Conservation (phyloP, 768 basidiomycete species). For the Boletus rex-veris region DNA sequence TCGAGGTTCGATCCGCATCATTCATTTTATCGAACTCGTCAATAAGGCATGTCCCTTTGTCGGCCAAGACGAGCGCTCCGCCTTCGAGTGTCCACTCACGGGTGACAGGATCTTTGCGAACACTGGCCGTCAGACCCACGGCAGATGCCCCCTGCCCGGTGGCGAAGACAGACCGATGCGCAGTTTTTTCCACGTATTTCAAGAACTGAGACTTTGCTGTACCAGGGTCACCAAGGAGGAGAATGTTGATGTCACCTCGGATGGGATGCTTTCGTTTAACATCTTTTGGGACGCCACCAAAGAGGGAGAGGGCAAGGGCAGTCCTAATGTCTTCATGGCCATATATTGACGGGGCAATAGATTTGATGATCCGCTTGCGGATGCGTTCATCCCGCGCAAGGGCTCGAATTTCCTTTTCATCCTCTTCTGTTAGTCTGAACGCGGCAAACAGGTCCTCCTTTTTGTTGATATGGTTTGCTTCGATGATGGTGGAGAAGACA, state of each 20-base stretch:
- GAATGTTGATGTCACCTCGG: slow-evolving; percentile 96
- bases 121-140: slow-evolving; percentile 97
- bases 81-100: slow-evolving; percentile 99
- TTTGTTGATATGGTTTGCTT: slow-evolving; percentile 98
- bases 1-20: slow-evolving; percentile 94
- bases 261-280: slow-evolving; percentile 96
- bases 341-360: slow-evolving; percentile 97
- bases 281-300: slow-evolving; percentile 92
- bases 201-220: slow-evolving; percentile 99
- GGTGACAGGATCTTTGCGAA: slow-evolving; percentile 97
- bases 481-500: slow-evolving; percentile 96
- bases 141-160: slow-evolving; percentile 98
- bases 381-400: slow-evolving; percentile 92
- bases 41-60: slow-evolving; percentile 96
- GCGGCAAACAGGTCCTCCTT: slow-evolving; percentile 99
- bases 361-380: slow-evolving; percentile 96
- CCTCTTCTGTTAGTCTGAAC: slow-evolving; percentile 94
- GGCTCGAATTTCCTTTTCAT: slow-evolving; percentile 85
- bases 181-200: slow-evolving; percentile 99
- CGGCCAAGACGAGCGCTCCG: slow-evolving; percentile 95
- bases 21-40: slow-evolving; percentile 99
- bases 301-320: slow-evolving; percentile 90
- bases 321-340: slow-evolving; percentile 99
- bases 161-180: slow-evolving; percentile 95
- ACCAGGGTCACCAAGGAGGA: slow-evolving; percentile 95